Conservation (phyloP, 2,329 filamentous ascomycete genomes). For the Xylaria sp. region DNA sequence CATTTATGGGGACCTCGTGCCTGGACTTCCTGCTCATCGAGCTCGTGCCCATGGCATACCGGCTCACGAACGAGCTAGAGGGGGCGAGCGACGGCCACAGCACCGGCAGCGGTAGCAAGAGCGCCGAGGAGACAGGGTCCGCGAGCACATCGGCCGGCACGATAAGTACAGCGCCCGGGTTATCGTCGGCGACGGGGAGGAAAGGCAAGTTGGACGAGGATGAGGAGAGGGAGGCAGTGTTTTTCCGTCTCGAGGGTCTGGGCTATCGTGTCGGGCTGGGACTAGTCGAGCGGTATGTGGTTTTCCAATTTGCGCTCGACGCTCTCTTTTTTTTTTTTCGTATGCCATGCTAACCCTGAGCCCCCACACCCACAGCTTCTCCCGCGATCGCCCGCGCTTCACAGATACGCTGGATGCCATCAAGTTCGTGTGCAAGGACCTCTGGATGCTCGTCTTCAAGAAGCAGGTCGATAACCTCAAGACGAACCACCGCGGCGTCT, state of each 20-base stretch:
- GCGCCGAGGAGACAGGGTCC: slow-evolving; percentile 35
- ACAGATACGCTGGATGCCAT: slow-evolving; percentile 94
- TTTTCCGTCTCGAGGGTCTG: slow-evolving; percentile 82
- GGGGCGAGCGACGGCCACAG: slow-evolving; percentile 47
- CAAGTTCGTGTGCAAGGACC: slow-evolving; percentile 98
- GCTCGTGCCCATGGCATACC: slow-evolving; percentile 91
- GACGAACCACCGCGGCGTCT: slow-evolving; percentile 96
- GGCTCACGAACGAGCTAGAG: slow-evolving; percentile 79
- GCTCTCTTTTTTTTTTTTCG: no score
- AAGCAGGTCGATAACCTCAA: slow-evolving; percentile 99
- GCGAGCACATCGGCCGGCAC: slow-evolving; percentile 33
- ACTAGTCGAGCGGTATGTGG: slow-evolving; percentile 81
- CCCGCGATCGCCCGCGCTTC: slow-evolving; percentile 84
- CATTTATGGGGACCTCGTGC: slow-evolving; percentile 83
- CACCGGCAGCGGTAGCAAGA: slow-evolving; percentile 31
- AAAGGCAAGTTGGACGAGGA: slow-evolving; percentile 72
- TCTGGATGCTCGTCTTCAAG: slow-evolving; percentile 93
- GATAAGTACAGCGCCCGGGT: slow-evolving; percentile 21
- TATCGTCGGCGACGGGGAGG: slow-evolving; percentile 34
- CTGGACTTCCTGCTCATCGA: slow-evolving; percentile 97
- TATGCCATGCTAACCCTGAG: not conserved
- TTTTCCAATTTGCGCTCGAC: slow-evolving; percentile 3
- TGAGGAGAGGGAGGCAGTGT: slow-evolving; percentile 84
- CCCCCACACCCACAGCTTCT: slow-evolving; percentile 67
- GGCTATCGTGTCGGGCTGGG: slow-evolving; percentile 95